Conservation (phyloP, 345 rosid genomes). For the Camelina hispida region DNA sequence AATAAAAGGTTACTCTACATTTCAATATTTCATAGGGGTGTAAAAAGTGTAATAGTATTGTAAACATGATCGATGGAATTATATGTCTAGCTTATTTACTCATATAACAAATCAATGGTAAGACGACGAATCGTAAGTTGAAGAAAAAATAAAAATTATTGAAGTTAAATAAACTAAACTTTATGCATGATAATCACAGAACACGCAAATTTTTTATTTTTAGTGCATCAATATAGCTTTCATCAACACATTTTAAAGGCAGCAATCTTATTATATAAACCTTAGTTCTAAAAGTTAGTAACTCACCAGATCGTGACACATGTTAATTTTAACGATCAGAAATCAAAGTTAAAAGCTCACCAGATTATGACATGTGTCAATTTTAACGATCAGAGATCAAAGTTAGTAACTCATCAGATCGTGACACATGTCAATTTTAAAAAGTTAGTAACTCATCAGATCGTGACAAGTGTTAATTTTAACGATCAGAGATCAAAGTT, state of each 20-base stretch:
- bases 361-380: no score
- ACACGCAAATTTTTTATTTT: neutral
- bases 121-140: neutral
- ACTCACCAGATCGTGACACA: no score
- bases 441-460: no score
- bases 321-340: no score
- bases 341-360: no score
- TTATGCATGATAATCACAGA: neutral
- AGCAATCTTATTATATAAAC: no score
- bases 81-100: conserved; percentile 2
- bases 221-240: neutral
- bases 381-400: no score
- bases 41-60: neutral
- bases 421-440: no score
- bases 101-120: neutral
- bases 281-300: no score
- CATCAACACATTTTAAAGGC: neutral
- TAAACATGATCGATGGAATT: conserved; percentile 1
- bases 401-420: no score
- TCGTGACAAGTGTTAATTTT: no score
- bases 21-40: neutral
- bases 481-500: no score
- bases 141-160: neutral
- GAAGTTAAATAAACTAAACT: neutral
- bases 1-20: neutral